Percentiles rank a stretch among this genome's conserved stretches.
Evolutionary conservation across 345 rosid species (phyloP).

Genomic region (Luvunga scandens): DNA sequence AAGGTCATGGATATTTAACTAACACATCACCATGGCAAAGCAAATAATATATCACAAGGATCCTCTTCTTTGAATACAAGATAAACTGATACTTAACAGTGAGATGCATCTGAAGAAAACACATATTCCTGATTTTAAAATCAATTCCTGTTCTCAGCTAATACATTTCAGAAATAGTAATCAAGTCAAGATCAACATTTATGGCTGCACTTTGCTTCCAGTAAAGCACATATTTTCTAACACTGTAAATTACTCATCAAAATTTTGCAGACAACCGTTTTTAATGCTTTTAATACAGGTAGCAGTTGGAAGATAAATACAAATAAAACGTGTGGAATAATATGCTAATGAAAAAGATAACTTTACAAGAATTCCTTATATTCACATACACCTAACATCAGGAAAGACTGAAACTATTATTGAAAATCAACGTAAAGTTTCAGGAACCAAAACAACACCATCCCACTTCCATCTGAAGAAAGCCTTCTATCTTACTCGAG

Average conservation of each 20-base stretch:
- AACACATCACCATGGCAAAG: background rate
- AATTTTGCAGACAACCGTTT: background rate
- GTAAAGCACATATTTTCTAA: background rate
- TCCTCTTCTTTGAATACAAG: background rate
- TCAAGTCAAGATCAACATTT: background rate
- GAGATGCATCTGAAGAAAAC: no score
- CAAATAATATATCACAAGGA: background rate
- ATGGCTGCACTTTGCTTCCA: background rate
- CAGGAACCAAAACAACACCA: background rate
- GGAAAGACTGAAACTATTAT: background rate
- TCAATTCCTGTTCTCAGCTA: background rate
- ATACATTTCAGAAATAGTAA: background rate
- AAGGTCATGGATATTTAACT: background rate
- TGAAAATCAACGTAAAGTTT: background rate
- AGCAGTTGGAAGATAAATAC: background rate
- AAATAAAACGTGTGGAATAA: background rate
- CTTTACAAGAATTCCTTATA: background rate
- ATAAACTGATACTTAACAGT: no score
- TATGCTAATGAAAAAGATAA: background rate
- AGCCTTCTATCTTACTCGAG: background rate
- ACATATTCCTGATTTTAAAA: no score
- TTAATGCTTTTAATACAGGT: background rate
- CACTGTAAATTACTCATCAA: background rate
- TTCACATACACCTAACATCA: background rate
- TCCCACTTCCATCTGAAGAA: background rate